Evolutionary conservation across 2,329 filamentous ascomycete genomes (phyloP), one percentile per base, ranked within the genome.

Genomic region (Stemphylium vesicarium): DNA sequence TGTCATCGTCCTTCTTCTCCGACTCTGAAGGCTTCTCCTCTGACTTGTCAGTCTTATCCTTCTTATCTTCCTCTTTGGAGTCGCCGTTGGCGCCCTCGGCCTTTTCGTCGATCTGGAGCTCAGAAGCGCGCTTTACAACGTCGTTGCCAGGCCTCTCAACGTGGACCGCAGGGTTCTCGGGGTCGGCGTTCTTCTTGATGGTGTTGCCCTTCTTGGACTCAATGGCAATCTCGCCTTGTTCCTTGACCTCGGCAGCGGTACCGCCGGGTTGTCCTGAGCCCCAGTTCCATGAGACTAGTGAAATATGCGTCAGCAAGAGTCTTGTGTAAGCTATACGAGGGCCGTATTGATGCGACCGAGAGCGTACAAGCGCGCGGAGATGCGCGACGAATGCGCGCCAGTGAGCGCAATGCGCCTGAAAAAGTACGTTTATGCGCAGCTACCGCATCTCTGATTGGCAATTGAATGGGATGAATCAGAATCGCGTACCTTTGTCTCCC

Each of bases 241-340:
- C 79, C 72, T 85, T 81, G 50, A 85, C 85, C 39, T 79, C 83
- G 55, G 80, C 80, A 50, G 85, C 85, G 40, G 78, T 81, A 52
- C 86, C 87, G 46, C 78, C 77, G 1, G 86, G 85, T 18, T 80
- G 75, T 51, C 81, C 79, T 53, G 79, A 78, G 53, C 79, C 79
- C 84, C 84, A 88, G 69, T 81, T 80, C 86, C 85, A 88, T 54
- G 84, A 85, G 65, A 88, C 86, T 88, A 32, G n/a, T 20, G 22
- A 32, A 16, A 31, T 11, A 49, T 11, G 37, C 39, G 42, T 57
- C 33, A 64, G 62, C 42, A 18, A 13, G 33, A 4, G 39, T 35
- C 12, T 26, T 50, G 3, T 3, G 37, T 26, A 47, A 20, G 40
- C 15, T 24, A 41, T 15, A 49, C 18, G 80, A 80, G 62, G 20